Conservation (phyloP, 768 basidiomycete genomes). For the Boletus vinaceobasis region DNA sequence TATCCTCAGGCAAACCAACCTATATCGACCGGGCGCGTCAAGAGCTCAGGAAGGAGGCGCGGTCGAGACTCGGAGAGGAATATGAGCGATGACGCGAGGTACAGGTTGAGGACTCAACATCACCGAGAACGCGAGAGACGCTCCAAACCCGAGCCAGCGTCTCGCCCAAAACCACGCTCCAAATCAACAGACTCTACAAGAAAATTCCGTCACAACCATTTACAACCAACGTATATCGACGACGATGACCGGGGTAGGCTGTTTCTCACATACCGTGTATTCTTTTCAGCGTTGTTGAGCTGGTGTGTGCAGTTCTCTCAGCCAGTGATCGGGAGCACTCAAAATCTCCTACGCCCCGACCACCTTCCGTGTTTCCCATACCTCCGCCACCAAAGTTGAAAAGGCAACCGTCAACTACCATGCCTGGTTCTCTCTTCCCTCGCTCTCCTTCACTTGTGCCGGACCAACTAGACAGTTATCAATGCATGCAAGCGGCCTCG, state of each 20-base stretch:
- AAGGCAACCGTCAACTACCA: constrained; percentile 48
- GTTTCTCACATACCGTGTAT: background rate
- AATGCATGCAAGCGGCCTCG: background rate
- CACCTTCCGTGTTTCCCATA: constrained; percentile 13
- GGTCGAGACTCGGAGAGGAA: constrained; percentile 8
- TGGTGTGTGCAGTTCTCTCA: constrained; percentile 17
- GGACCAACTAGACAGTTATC: constrained; percentile 18
- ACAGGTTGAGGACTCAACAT: constrained; percentile 6
- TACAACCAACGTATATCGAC: background rate
- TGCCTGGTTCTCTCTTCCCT: constrained; percentile 79
- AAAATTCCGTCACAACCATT: constrained; percentile 1
- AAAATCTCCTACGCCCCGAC: constrained; percentile 15
- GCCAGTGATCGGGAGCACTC: constrained; percentile 20
- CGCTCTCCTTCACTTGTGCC: constrained; percentile 67
- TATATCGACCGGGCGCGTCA: constrained; percentile 9
- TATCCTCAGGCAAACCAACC: constrained; percentile 16
- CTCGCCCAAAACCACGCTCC: constrained; percentile 18
- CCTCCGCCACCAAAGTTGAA: constrained; percentile 33
- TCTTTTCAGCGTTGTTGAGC: constrained; percentile 2
- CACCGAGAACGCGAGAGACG: constrained; percentile 8
- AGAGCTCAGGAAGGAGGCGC: constrained; percentile 5
- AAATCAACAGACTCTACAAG: constrained; percentile 16
- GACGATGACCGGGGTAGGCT: constrained; percentile 22
- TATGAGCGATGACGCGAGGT: constrained; percentile 7
- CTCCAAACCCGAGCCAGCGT: constrained; percentile 1